Evolutionary conservation across 257 asterid species (phyloP).

Genomic region (Ehretia macrophylla): DNA sequence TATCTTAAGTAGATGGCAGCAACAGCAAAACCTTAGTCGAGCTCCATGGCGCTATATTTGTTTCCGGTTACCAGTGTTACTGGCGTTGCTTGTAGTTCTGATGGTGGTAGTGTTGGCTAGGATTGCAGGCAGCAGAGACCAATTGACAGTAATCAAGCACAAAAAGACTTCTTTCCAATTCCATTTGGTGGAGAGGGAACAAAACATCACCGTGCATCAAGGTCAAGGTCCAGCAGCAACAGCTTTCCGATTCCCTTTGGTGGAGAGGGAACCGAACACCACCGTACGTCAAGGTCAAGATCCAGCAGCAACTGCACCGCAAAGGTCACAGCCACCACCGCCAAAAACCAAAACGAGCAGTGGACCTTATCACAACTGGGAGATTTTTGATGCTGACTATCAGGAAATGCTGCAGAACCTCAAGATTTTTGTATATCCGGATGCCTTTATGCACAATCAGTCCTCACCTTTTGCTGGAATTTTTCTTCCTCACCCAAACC

Average conservation of each 20-base stretch:
- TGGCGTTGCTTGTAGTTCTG: not conserved
- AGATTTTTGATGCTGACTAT: conserved; percentile 47
- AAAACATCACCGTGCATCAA: not conserved
- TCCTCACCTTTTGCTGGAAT: conserved; percentile 37
- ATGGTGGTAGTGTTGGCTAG: not conserved
- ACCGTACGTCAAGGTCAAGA: not conserved
- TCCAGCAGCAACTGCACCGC: not conserved
- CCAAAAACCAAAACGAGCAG: not conserved
- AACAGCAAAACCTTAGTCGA: not conserved
- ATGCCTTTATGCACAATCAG: conserved; percentile 23
- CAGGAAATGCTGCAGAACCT: conserved; percentile 46
- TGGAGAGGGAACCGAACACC: not conserved
- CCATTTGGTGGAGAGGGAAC: not conserved
- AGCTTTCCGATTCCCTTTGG: not conserved
- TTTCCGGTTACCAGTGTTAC: not conserved
- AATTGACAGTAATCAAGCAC: not conserved
- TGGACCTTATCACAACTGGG: conserved; percentile 68
- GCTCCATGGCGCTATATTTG: not conserved
- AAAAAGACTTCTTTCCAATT: not conserved
- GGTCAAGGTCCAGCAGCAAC: not conserved
- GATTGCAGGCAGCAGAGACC: not conserved
- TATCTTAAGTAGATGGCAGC: not conserved
- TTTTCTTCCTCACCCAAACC: conserved; percentile 54
- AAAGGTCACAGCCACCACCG: too few relatives aligned
- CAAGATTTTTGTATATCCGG: conserved; percentile 57